Evolutionary conservation across 352 stramenopile genomes (phyloP).

Genomic region (Phytophthora podocarpi): DNA sequence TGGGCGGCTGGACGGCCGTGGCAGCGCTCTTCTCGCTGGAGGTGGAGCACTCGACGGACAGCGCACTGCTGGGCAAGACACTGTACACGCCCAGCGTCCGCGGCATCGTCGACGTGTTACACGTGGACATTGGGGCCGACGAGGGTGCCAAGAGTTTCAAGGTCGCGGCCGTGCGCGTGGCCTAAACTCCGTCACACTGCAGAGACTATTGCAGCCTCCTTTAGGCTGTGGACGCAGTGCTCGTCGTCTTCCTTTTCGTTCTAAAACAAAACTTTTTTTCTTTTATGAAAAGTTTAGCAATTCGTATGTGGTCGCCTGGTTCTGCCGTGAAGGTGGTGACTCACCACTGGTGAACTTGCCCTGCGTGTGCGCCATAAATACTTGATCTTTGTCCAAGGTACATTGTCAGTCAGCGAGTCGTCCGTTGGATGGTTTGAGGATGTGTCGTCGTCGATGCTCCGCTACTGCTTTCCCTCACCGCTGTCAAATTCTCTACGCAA

Average conservation of each 20-base stretch:
- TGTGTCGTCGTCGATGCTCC: background rate
- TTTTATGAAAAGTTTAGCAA: conserved; percentile 31
- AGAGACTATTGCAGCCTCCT: background rate
- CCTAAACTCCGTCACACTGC: too few species aligned
- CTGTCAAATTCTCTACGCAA: conserved; percentile 13
- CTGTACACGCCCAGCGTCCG: conserved; percentile 62
- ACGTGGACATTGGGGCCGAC: conserved; percentile 62
- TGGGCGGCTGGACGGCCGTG: conserved; percentile 73
- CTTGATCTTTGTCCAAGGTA: conserved; percentile 44
- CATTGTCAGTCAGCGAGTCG: conserved; percentile 9
- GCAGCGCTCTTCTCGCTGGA: conserved; percentile 64
- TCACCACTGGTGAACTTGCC: conserved; percentile 20
- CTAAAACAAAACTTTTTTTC: conserved; percentile 34
- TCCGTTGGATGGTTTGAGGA: too few species aligned
- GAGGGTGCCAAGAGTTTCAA: conserved; percentile 41
- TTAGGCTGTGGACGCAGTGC: background rate
- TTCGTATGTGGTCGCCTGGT: conserved; percentile 14
- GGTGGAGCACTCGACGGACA: conserved; percentile 45
- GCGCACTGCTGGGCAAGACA: conserved; percentile 37
- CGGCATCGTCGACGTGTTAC: conserved; percentile 61
- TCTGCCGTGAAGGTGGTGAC: too few species aligned
- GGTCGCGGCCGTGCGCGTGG: conserved; percentile 48
- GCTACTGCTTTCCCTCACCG: conserved; percentile 3
- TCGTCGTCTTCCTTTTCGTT: conserved; percentile 6
- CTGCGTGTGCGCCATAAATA: conserved; percentile 47